Percentiles rank a stretch among this genome's conserved stretches.
These are phyloP conservation scores for Podospora pseudopauciseta DNA, from an alignment of 495 filamentous ascomycete species.

Conservation along the genomic window DNA sequence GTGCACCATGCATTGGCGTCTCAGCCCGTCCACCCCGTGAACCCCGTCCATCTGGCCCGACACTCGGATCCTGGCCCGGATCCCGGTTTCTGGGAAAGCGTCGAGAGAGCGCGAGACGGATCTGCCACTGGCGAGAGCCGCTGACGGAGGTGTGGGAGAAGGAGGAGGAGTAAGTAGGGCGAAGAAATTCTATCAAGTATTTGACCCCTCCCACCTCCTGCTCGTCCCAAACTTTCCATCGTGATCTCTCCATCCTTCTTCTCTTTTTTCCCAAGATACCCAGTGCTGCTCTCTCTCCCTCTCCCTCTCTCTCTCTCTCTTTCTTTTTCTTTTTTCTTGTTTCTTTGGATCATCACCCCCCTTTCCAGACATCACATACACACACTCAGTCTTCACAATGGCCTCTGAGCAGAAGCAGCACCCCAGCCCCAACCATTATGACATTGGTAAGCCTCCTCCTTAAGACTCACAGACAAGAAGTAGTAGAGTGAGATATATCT, in stretches of 20 bases:
- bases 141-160: constrained; percentile 12
- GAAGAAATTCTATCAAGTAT: constrained; percentile 16
- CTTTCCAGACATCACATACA: constrained; percentile 11
- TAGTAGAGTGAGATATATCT: neutral
- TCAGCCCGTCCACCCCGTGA: constrained; percentile 7
- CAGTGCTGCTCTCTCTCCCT: constrained; percentile 9
- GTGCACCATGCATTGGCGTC: constrained; percentile 15
- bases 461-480: neutral
- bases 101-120: neutral
- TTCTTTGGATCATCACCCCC: neutral
- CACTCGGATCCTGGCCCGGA: constrained; percentile 26
- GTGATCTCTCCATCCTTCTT: constrained; percentile 6
- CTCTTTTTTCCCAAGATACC: constrained; percentile 19
- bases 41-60: constrained; percentile 15
- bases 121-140: neutral
- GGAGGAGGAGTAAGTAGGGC: neutral
- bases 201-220: constrained; percentile 2
- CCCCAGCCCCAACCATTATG: constrained; percentile 29
- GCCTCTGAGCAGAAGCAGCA: constrained; percentile 21
- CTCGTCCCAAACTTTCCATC: constrained; percentile 3
- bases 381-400: constrained; percentile 20
- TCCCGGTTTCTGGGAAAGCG: constrained; percentile 18
- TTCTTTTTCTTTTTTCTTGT: constrained; percentile 3
- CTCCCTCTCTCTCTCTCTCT: neutral
- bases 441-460: constrained; percentile 31